Evolutionary conservation across 352 stramenopile genomes (phyloP), one percentile per base, ranked within the genome.

Genomic region (Aphanomyces cochlioides): DNA sequence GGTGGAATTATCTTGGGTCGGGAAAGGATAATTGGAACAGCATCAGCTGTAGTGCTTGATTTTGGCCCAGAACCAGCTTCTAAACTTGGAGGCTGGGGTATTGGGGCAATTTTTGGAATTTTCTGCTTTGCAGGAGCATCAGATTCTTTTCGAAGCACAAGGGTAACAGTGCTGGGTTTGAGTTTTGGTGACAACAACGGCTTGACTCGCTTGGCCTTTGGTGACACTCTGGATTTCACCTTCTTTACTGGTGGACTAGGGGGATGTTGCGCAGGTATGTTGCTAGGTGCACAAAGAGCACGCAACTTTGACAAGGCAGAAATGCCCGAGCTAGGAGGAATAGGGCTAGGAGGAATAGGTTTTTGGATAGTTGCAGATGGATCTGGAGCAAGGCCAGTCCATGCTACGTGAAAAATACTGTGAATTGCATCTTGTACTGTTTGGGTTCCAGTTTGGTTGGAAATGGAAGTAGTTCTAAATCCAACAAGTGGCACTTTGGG

Each of bases 131-230:
- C 50, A 10, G 37, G n/a, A 34, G 50, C 28, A n/a, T 38, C 50
- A 34, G 50, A 10, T 8, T 58, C 50, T 19, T 58, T 58, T 19
- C 50, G 50, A 19, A 58, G 50, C n/a, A 58, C 50, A 2, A 58
- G n/a, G n/a, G 50, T 58, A 19, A 58, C 37, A 8, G 50, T 58
- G 28, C 37, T 34, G 28, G 50, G 50, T 19, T 58, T 58, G 8
- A 19, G 8, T 19, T 34, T 28, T 28, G 28, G 50, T 38, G 50
- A 8, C 8, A 34, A 19, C 8, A 19, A 58, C n/a, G 50, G 50
- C n/a, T n/a, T 34, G 7, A 19, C 28, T 21, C 8, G 28, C 50
- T 58, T 58, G 50, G n/a, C n/a, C n/a, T 58, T 58, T 58, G 50
- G 50, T 38, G 50, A 10, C 8, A 19, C 50, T 2, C 7, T n/a